Evolutionary conservation across 805 yeast species (phyloP).

Genomic region (Teunomyces cretensis): DNA sequence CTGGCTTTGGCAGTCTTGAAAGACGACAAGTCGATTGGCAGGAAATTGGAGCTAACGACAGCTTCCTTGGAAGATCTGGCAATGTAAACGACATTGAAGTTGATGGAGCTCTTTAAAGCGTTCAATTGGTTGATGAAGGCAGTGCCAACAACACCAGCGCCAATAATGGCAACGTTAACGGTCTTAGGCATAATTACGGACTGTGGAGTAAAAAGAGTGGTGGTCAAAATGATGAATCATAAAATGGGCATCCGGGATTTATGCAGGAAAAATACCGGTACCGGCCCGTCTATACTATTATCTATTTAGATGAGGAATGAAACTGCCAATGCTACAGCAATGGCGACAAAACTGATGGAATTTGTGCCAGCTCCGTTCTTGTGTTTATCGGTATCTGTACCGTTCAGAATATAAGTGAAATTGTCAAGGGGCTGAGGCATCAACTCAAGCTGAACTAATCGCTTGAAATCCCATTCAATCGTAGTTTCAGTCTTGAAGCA

Average conservation of each 20-base stretch:
- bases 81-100: slow-evolving; percentile 75
- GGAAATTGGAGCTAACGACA: slow-evolving; percentile 63
- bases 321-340: background rate
- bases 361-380: background rate
- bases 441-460: slow-evolving; percentile 47
- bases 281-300: slow-evolving; percentile 6
- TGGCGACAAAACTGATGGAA: background rate
- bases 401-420: slow-evolving; percentile 30
- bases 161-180: slow-evolving; percentile 49
- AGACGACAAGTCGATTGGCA: slow-evolving; percentile 62
- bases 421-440: slow-evolving; percentile 61
- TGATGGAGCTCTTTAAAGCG: slow-evolving; percentile 56
- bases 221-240: background rate
- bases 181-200: slow-evolving; percentile 25
- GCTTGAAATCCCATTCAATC: slow-evolving; percentile 64
- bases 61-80: slow-evolving; percentile 72
- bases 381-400: slow-evolving; percentile 29
- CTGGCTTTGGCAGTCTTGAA: slow-evolving; percentile 56
- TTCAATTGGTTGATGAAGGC: slow-evolving; percentile 83
- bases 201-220: background rate
- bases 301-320: slow-evolving; percentile 1
- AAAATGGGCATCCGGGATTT: background rate
- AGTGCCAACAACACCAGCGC: slow-evolving; percentile 94
- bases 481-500: slow-evolving; percentile 66
- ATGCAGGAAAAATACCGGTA: background rate